A percentile compares a stretch with the other conserved stretches of the same genome.
Conservation (phyloP, 2,329 filamentous ascomycete genomes). For the Pyricularia pennisetigena region DNA sequence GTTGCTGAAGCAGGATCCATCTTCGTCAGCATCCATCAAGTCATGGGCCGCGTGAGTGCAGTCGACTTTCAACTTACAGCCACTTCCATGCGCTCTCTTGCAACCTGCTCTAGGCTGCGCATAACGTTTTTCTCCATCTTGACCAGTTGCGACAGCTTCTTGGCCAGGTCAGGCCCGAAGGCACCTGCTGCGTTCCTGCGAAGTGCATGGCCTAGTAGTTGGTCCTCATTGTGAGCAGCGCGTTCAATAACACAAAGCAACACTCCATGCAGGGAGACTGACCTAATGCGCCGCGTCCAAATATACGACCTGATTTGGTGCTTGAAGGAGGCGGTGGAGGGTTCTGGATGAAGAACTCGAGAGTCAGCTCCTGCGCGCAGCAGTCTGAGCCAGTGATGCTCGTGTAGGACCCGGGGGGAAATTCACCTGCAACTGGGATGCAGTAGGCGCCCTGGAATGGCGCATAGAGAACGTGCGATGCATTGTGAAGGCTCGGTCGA, state of each 20-base stretch:
- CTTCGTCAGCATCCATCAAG: not conserved
- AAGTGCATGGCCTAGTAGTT: conserved; percentile 49
- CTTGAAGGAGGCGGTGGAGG: conserved; percentile 85
- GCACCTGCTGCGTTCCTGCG: conserved; percentile 66
- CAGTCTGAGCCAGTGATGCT: not conserved
- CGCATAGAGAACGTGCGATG: conserved; percentile 99
- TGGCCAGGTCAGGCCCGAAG: conserved; percentile 79
- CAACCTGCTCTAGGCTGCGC: conserved; percentile 93
- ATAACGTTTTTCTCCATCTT: conserved; percentile 99
- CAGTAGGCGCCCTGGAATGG: conserved; percentile 90
- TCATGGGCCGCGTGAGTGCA: not conserved
- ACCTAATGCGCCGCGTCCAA: conserved; percentile 81
- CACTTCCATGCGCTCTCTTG: conserved; percentile 95
- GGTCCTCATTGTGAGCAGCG: conserved; percentile 8
- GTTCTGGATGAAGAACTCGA: conserved; percentile 47
- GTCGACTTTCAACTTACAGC: conserved; percentile 54
- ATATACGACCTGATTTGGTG: conserved; percentile 85
- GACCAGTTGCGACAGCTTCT: conserved; percentile 94
- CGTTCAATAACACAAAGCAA: not conserved
- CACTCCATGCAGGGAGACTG: conserved; percentile 26
- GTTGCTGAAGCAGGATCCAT: conserved; percentile 53
- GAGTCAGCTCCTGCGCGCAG: not conserved
- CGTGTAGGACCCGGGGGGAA: no score
- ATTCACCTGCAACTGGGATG: conserved; percentile 58
- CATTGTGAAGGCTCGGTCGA: conserved; percentile 44